Evolutionary conservation across 345 rosid species (phyloP).

Genomic region (Aquilaria malaccensis): DNA sequence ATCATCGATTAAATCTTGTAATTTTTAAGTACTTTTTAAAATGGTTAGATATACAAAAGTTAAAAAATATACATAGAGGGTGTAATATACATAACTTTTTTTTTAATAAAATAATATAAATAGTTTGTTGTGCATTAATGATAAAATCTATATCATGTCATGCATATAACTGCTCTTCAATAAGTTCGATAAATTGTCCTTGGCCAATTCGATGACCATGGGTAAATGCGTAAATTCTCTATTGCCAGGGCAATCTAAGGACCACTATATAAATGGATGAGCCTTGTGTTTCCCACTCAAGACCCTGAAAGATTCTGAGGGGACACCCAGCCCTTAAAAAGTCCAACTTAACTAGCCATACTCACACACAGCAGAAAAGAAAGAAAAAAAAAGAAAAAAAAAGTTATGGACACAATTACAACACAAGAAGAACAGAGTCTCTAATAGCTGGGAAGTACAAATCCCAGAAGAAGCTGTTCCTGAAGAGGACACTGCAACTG

Average conservation of each 20-base stretch:
- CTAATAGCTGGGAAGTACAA: conserved; percentile 3
- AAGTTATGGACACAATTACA: conserved; percentile 1
- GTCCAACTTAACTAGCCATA: background rate
- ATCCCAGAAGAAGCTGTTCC: conserved; percentile 1
- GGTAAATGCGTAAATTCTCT: background rate
- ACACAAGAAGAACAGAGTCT: background rate
- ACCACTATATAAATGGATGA: conserved; percentile 4
- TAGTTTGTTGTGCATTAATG: too few relatives aligned
- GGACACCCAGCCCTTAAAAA: background rate
- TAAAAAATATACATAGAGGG: too few relatives aligned
- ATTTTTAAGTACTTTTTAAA: too few relatives aligned
- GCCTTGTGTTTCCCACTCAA: background rate
- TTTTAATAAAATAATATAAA: too few relatives aligned
- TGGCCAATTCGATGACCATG: too few relatives aligned
- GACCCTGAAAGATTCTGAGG: background rate
- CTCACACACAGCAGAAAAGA: background rate
- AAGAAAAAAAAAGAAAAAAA: background rate
- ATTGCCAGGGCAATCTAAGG: background rate
- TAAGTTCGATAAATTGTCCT: too few relatives aligned
- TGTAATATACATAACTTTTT: too few relatives aligned
- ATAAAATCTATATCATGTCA: too few relatives aligned
- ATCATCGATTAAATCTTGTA: too few relatives aligned
- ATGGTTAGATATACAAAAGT: too few relatives aligned
- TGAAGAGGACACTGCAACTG: conserved; percentile 20
- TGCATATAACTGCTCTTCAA: too few relatives aligned